A percentile compares a stretch with the other conserved stretches of the same genome.
Conservation (phyloP, 768 basidiomycete genomes). For the Amanita subjunquillea region DNA sequence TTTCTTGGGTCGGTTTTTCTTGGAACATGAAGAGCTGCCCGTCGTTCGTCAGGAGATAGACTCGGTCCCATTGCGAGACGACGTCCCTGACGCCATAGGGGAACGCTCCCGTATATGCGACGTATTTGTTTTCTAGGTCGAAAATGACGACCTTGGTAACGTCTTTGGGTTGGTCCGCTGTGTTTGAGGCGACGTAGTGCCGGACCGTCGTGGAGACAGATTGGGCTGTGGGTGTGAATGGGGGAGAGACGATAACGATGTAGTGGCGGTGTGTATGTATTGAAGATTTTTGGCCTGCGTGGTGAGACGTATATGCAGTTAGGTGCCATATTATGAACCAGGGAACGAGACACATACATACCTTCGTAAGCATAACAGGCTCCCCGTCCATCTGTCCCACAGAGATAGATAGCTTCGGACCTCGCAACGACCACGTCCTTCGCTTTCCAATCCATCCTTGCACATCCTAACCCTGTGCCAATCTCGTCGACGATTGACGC, state of each 20-base stretch:
- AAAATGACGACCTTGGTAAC: conserved; percentile 78
- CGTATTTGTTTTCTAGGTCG: conserved; percentile 85
- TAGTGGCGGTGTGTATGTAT: conserved; percentile 74
- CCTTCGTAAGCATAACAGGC: conserved; percentile 90
- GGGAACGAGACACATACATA: neutral
- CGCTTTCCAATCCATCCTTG: conserved; percentile 65
- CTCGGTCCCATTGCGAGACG: conserved; percentile 70
- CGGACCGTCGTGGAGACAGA: conserved; percentile 69
- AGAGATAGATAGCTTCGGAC: conserved; percentile 88
- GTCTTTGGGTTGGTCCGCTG: conserved; percentile 34
- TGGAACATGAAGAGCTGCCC: conserved; percentile 62
- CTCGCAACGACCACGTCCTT: conserved; percentile 75
- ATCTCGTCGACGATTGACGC: conserved; percentile 76
- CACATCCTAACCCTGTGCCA: conserved; percentile 79
- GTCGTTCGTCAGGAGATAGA: conserved; percentile 72
- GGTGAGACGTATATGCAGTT: neutral
- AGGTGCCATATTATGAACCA: neutral
- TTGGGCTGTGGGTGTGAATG: conserved; percentile 55
- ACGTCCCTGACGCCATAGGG: conserved; percentile 77
- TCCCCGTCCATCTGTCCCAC: conserved; percentile 71
- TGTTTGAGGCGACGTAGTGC: conserved; percentile 49
- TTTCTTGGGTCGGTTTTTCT: conserved; percentile 76
- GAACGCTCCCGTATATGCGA: conserved; percentile 77
- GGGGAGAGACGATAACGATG: conserved; percentile 83
- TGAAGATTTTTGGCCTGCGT: conserved; percentile 63